A percentile compares a stretch with the other conserved stretches of the same genome.
Conservation (phyloP, 2,329 filamentous ascomycete species). For the Celoporthe dispersa region DNA sequence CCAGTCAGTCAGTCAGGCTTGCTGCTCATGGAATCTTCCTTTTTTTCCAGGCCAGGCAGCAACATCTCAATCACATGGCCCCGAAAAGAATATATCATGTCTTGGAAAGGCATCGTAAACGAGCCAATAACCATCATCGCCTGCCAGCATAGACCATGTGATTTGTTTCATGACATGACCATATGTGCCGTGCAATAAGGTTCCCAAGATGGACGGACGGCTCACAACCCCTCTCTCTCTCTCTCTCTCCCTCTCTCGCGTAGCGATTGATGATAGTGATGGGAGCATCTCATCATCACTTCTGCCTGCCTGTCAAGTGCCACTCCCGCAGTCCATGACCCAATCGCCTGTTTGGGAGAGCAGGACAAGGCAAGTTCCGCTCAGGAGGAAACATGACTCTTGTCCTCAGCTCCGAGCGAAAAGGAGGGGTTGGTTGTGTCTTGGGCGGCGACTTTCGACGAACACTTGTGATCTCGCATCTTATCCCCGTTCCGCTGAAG, state of each 20-base stretch:
- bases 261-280: not conserved
- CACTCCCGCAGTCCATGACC: not conserved
- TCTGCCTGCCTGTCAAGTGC: not conserved
- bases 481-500: constrained; percentile 3
- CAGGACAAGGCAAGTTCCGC: not conserved
- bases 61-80: not conserved
- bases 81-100: not conserved
- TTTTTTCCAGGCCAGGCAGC: not conserved
- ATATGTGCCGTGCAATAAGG: not conserved
- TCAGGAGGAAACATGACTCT: not conserved
- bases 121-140: not conserved
- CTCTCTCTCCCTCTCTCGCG: no score
- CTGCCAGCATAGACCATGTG: not conserved
- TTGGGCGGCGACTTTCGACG: not conserved
- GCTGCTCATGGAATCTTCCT: not conserved
- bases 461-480: not conserved
- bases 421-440: not conserved
- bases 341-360: not conserved
- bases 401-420: not conserved
- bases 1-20: not conserved
- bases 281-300: not conserved
- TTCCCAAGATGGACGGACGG: not conserved
- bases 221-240: not conserved
- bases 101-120: not conserved
- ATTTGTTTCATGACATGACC: not conserved